phyloP scores from a whole-genome alignment of 2,329 filamentous ascomycete genomes.

The Daldinia sp. region DNA sequence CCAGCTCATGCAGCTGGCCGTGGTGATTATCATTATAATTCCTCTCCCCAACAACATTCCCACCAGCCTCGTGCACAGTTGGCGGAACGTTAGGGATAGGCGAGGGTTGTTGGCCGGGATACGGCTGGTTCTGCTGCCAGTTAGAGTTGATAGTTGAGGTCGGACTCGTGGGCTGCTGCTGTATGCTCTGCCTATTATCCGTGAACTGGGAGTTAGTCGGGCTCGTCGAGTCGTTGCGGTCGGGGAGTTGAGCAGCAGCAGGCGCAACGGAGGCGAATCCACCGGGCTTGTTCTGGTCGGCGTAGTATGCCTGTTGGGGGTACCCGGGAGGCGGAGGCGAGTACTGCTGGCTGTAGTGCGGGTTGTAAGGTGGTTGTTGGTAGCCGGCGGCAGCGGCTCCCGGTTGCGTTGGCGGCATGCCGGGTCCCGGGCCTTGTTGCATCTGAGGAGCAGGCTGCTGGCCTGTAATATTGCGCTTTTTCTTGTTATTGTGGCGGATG shows the following conservation, averaged over 20 bases:
- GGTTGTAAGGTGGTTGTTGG: constrained; percentile 33
- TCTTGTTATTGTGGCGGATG: constrained; percentile 54
- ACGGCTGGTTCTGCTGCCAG: constrained; percentile 39
- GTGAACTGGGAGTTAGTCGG: constrained; percentile 44
- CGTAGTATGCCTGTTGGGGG: constrained; percentile 41
- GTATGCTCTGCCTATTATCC: constrained; percentile 42
- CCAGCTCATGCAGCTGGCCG: constrained; percentile 59
- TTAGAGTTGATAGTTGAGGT: constrained; percentile 46
- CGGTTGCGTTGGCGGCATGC: constrained; percentile 19
- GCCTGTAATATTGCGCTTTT: constrained; percentile 45
- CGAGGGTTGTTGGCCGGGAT: constrained; percentile 36
- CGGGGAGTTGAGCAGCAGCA: constrained; percentile 34
- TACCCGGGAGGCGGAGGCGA: constrained; percentile 18
- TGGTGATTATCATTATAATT: constrained; percentile 52
- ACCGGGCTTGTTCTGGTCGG: constrained; percentile 45
- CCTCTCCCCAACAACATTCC: constrained; percentile 50
- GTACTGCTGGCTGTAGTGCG: constrained; percentile 45
- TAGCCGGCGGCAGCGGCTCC: constrained; percentile 27
- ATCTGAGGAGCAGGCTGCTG: constrained; percentile 29
- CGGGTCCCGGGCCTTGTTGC: constrained; percentile 23
- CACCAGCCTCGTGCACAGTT: constrained; percentile 56
- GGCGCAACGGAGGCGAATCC: constrained; percentile 43
- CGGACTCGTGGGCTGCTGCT: constrained; percentile 46
- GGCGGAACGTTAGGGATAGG: constrained; percentile 45
- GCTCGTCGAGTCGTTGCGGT: constrained; percentile 48